phyloP scores from a whole-genome alignment of 1,284 basidiomycete genomes.

The Pterulicium gracile region DNA sequence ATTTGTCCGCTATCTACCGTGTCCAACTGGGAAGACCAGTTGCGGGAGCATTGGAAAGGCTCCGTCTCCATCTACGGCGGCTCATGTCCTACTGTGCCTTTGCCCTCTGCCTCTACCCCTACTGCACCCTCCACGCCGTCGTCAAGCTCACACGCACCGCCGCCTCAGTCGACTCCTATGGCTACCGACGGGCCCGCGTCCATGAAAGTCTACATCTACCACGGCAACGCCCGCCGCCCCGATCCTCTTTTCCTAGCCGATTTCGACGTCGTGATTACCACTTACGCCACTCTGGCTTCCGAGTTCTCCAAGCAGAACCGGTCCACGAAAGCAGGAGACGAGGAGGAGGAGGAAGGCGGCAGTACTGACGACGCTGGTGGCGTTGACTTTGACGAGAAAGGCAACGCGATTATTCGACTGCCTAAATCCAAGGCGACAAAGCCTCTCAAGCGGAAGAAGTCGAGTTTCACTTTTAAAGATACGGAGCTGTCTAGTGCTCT shows the following conservation, averaged over 20 bases:
- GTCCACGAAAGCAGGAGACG: constrained; percentile 42
- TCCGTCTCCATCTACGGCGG: constrained; percentile 78
- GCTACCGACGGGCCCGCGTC: constrained; percentile 33
- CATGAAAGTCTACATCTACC: constrained; percentile 88
- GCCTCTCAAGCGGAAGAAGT: constrained; percentile 56
- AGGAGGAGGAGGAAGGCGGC: constrained; percentile 63
- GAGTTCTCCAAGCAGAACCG: constrained; percentile 88
- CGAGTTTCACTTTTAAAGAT: constrained; percentile 31
- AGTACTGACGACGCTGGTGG: constrained; percentile 56
- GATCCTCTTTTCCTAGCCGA: constrained; percentile 82
- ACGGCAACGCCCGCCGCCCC: constrained; percentile 81
- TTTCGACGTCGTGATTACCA: constrained; percentile 97
- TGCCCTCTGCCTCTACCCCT: constrained; percentile 15
- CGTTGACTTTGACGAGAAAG: constrained; percentile 58
- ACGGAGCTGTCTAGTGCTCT: constrained; percentile 74
- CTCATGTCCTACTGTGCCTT: constrained; percentile 30
- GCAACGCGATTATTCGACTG: constrained; percentile 45
- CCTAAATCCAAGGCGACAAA: constrained; percentile 35
- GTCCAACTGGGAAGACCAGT: constrained; percentile 98
- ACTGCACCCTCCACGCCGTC: constrained; percentile 11
- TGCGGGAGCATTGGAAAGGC: constrained; percentile 90
- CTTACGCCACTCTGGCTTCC: constrained; percentile 90
- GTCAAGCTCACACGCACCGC: constrained; percentile 22
- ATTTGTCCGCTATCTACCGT: constrained; percentile 96
- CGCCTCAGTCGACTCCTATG: constrained; percentile 24